Base-by-base conservation (phyloP, 2,329 filamentous ascomycete genomes). In the Fusarium anguioides region DNA sequence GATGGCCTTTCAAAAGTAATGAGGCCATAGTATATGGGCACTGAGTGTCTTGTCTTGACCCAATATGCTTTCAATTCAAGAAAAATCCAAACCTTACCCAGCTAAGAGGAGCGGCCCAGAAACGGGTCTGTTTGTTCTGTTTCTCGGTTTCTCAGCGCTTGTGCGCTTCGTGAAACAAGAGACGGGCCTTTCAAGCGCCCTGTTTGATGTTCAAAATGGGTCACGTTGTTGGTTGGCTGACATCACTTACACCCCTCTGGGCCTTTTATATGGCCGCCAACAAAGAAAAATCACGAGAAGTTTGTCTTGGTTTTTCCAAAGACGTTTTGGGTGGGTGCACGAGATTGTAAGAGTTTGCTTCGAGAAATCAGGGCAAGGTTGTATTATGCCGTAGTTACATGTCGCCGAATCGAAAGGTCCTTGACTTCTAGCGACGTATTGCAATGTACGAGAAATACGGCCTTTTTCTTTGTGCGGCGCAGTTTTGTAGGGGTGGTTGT, bases 111-210 rank as follows among this genome's bases (percentile, higher is more conserved):
- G 35, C 14, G n/a, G 20, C 23, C 12, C 33, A 14, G 27, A 9
- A 33, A 17, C 18, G 24, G 17, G 17, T 6, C 18, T 20, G 31
- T 12, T 31, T 31, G 14, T 48, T 40, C 36, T 35, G 31, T 36
- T 61, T 17, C n/a, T 58, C 26, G 21, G 39, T 24, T 48, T 35
- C 60, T 36, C 35, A 29, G 69, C 68, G 60, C 59, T 71, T 73
- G 65, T 68, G 65, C 67, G 68, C 62, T 70, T 72, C 29, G 62
- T 72, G 71, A 68, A 73, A 73, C 71, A 44, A 40, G 17, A 57
- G 44, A 62, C 33, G 53, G 56, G 57, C 36, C 54, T 47, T 52
- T 31, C 44, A 61, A 61, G 58, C 60, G 57, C 49, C 57, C 42
- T 48, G 69, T 72, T 71, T 71, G 64, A 69, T 26, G 51, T 59